Evolutionary conservation across 2,329 filamentous ascomycete species (phyloP).

Genomic region (Aspergillus neoniger): DNA sequence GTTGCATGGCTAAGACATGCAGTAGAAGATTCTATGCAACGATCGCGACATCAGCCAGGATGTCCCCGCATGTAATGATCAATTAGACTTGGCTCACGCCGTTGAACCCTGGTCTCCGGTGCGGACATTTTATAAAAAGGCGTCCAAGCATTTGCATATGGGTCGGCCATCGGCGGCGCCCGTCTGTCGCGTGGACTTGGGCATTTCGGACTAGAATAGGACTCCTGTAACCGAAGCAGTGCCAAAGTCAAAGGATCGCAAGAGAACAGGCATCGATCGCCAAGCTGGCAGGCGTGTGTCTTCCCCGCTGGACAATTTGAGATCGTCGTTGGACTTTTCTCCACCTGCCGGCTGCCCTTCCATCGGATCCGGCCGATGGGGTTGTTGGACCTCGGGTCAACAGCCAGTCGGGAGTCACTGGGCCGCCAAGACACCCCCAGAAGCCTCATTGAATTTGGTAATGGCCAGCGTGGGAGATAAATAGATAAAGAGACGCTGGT

Average conservation of each 20-base stretch:
- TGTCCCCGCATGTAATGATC: neutral
- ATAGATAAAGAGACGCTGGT: neutral
- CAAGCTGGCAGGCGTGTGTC: neutral
- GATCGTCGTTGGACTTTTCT: constrained; percentile 4
- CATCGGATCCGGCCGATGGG: constrained; percentile 10
- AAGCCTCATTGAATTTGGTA: neutral
- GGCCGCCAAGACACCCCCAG: neutral
- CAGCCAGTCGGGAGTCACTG: neutral
- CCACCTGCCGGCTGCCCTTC: constrained; percentile 2
- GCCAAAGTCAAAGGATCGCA: neutral
- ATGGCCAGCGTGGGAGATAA: neutral
- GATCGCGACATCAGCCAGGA: constrained; percentile 2
- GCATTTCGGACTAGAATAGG: neutral
- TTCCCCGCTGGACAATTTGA: neutral
- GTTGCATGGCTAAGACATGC: constrained; percentile 14
- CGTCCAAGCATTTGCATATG: neutral
- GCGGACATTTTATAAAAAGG: constrained; percentile 10
- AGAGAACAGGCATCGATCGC: neutral
- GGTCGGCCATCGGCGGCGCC: constrained; percentile 17
- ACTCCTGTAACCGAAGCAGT: neutral
- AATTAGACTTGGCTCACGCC: neutral
- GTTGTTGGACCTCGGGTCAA: constrained; percentile 6
- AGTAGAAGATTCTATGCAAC: neutral
- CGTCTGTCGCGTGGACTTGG: constrained; percentile 12
- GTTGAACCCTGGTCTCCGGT: constrained; percentile 1